phyloP scores from a whole-genome alignment of 2,329 filamentous ascomycete species.

The Coleophoma crateriformis region DNA sequence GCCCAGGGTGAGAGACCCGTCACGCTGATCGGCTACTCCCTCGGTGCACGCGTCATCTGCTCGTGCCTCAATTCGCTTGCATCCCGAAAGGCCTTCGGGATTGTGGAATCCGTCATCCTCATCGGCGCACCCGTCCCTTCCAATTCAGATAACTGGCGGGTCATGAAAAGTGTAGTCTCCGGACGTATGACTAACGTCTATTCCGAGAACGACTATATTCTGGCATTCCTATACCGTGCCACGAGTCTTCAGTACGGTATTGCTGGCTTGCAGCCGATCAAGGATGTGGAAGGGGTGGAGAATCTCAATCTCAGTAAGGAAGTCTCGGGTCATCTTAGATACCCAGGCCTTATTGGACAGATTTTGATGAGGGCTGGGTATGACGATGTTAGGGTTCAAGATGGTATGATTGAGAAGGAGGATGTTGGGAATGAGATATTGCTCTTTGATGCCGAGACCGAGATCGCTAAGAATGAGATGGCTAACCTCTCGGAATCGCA shows the following conservation, averaged over 20 bases:
- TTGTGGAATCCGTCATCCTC: conserved; percentile 63
- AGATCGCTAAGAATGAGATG: neutral
- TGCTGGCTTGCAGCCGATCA: conserved; percentile 73
- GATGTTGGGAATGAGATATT: conserved; percentile 32
- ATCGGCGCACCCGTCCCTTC: conserved; percentile 79
- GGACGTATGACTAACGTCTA: conserved; percentile 89
- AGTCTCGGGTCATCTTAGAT: conserved; percentile 63
- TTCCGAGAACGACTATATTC: conserved; percentile 79
- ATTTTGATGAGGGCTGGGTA: conserved; percentile 62
- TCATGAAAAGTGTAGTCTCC: conserved; percentile 71
- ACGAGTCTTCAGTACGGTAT: conserved; percentile 79
- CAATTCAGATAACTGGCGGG: conserved; percentile 66
- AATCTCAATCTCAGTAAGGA: conserved; percentile 53
- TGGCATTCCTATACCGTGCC: conserved; percentile 82
- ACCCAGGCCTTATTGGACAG: conserved; percentile 58
- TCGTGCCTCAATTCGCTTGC: conserved; percentile 56
- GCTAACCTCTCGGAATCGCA: neutral
- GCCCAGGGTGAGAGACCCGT: conserved; percentile 61
- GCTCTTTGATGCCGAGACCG: conserved; percentile 4
- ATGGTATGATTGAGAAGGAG: conserved; percentile 26
- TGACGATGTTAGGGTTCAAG: conserved; percentile 52
- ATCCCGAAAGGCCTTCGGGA: conserved; percentile 55
- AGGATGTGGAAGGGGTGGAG: conserved; percentile 55
- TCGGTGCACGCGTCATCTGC: conserved; percentile 59
- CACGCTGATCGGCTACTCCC: conserved; percentile 54